Base-by-base conservation (phyloP, 169 alveolate genomes). In the Babesia gibsoni region DNA sequence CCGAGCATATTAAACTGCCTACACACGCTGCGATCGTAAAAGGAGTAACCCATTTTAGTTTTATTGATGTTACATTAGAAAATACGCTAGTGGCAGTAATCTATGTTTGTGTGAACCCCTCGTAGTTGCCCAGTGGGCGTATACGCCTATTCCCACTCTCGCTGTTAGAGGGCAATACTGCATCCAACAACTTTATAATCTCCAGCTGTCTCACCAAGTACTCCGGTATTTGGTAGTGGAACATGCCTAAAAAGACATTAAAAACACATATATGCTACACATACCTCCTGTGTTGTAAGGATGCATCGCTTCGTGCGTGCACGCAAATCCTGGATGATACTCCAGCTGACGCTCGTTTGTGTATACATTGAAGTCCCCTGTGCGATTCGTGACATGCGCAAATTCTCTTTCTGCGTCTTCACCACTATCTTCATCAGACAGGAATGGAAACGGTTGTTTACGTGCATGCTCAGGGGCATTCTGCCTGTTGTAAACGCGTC, bases 1-100 rank as follows among this genome's bases (percentile, higher is more conserved):
- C 86, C 86, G 42, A 77, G 75, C 86, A 77, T 77, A 35, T 77
- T 77, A 43, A 77, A 77, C 58, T 64, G 80, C 69, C 86, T 35
- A 43, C 74, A 67, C 52, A 66, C 72, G 10, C 35, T 33, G 35
- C 36, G 18, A 57, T 49, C 73, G 66, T 77, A 77, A 27, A 52
- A 77, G 10, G 29, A 14, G 4, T 25, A 12, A 45, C 22, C 77
- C 33, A 29, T 46, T n/a, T 8, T 5, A 22, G 14, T 46, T 18
- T 30, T 1, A 37, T 41, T 41, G 4, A 52, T 25, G 16, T 10
- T 10, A 48, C 25, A 30, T 35, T 20, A 8, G 9, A 22, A 48
- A 30, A 23, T 35, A 7, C n/a, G n/a, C 16, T 52, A 22, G 65
- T 23, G 50, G 6, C 37, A 45, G 33, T 2, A 20, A 20, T 18